Percentiles rank a stretch among this genome's conserved stretches.
Conservation (phyloP, 2,329 filamentous ascomycete species). For the Sphaceloma murrayae region DNA sequence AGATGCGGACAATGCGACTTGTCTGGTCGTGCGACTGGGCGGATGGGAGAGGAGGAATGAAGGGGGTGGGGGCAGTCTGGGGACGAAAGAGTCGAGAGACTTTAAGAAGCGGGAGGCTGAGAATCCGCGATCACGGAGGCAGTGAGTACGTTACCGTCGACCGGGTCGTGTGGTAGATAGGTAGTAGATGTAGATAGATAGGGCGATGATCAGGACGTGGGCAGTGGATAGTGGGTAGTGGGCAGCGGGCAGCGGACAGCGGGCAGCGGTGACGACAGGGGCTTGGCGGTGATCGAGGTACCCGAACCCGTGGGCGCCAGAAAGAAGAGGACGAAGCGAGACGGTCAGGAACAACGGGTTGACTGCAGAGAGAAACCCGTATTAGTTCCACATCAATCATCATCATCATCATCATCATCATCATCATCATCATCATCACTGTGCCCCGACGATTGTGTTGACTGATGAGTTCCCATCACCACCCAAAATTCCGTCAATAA, state of each 20-base stretch:
- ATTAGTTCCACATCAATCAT: neutral
- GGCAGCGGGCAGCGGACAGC: no score
- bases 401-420: no score
- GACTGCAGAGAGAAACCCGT: neutral
- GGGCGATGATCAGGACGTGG: no score
- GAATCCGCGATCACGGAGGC: constrained; percentile 64
- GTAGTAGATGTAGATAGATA: no score
- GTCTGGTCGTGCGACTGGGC: constrained; percentile 52
- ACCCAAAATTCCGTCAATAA: no score
- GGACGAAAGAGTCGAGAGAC: constrained; percentile 85
- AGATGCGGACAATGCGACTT: constrained; percentile 56
- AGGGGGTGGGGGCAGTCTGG: constrained; percentile 77
- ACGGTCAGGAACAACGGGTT: neutral
- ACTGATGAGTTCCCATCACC: no score
- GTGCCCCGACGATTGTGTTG: no score
- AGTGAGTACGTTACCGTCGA: constrained; percentile 18
- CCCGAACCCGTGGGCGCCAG: neutral
- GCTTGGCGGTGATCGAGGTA: no score
- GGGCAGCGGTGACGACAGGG: constrained; percentile 14
- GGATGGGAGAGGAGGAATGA: constrained; percentile 64
- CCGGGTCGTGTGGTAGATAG: no score
- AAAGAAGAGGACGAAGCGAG: neutral
- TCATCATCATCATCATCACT: no score
- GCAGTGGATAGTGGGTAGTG: neutral
- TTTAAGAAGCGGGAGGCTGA: constrained; percentile 70